phyloP scores from a whole-genome alignment of 441 rosid genomes.

The Aleurites moluccanus region DNA sequence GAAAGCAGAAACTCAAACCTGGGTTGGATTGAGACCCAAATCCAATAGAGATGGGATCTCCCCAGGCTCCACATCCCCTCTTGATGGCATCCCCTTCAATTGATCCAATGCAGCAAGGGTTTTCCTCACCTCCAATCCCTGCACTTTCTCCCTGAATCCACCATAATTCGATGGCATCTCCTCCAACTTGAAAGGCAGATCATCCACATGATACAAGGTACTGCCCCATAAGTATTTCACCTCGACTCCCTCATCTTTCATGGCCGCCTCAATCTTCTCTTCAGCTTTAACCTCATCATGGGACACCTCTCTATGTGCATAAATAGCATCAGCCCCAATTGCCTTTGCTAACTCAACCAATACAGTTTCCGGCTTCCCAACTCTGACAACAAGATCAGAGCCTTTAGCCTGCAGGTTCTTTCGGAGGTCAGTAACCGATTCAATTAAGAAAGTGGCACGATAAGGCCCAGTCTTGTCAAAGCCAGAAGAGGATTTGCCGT shows the following conservation, averaged over 20 bases:
- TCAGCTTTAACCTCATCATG: slow-evolving; percentile 80
- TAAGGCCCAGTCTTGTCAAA: slow-evolving; percentile 88
- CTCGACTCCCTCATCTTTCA: slow-evolving; percentile 91
- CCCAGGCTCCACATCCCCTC: slow-evolving; percentile 89
- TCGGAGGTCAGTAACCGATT: slow-evolving; percentile 82
- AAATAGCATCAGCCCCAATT: slow-evolving; percentile 86
- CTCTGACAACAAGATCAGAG: slow-evolving; percentile 82
- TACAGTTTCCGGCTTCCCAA: slow-evolving; percentile 81
- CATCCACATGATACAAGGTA: slow-evolving; percentile 86
- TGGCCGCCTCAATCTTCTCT: slow-evolving; percentile 70
- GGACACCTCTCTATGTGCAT: slow-evolving; percentile 87
- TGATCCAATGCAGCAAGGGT: slow-evolving; percentile 77
- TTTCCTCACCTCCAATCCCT: slow-evolving; percentile 76
- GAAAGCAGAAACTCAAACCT: slow-evolving; percentile 44
- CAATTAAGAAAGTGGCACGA: slow-evolving; percentile 76
- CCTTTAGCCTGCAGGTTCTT: slow-evolving; percentile 82
- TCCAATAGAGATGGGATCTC: slow-evolving; percentile 87
- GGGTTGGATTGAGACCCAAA: slow-evolving; percentile 65
- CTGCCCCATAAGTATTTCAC: slow-evolving; percentile 95
- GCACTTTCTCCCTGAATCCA: slow-evolving; percentile 71
- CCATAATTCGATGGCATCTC: slow-evolving; percentile 81
- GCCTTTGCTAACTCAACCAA: slow-evolving; percentile 76
- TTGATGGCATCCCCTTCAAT: slow-evolving; percentile 73
- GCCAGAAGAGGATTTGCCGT: slow-evolving; percentile 87
- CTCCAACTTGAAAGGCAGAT: slow-evolving; percentile 82